These are phyloP conservation scores for Pterulicium gracile DNA, from an alignment of 1,284 basidiomycete genomes.

Conservation along the genomic window DNA sequence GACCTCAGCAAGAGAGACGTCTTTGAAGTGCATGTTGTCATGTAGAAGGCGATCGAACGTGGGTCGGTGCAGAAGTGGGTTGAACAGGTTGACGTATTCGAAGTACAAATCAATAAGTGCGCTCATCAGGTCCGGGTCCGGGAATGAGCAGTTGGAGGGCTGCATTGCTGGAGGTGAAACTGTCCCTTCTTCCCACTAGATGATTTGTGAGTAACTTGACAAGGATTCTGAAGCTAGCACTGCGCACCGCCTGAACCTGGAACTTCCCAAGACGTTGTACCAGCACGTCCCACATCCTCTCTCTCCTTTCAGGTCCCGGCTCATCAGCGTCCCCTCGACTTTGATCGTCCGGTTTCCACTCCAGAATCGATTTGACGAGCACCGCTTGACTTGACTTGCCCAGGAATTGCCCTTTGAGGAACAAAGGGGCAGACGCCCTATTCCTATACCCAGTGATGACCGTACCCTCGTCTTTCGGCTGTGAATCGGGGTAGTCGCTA, in stretches of 20 bases:
- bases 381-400: no score
- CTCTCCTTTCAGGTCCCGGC: no score
- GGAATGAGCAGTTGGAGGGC: slow-evolving; percentile 27
- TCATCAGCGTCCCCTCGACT: no score
- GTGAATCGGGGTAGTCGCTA: no score
- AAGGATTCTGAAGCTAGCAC: neutral
- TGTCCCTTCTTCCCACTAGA: slow-evolving; percentile 8
- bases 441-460: no score
- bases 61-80: slow-evolving; percentile 71
- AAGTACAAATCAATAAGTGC: slow-evolving; percentile 67
- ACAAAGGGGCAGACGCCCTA: no score
- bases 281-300: no score
- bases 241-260: neutral
- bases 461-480: no score
- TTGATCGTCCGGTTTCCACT: no score
- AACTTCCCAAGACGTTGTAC: no score
- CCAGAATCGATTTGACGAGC: no score
- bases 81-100: slow-evolving; percentile 41
- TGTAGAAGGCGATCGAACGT: slow-evolving; percentile 58
- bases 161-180: slow-evolving; percentile 3
- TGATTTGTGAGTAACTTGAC: slow-evolving; percentile 9
- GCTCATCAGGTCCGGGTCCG: slow-evolving; percentile 49
- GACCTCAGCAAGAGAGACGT: slow-evolving; percentile 51
- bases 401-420: no score
- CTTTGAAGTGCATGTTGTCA: slow-evolving; percentile 35